phyloP scores from a whole-genome alignment of 805 yeast species.

The Clavispora carvajalis region DNA sequence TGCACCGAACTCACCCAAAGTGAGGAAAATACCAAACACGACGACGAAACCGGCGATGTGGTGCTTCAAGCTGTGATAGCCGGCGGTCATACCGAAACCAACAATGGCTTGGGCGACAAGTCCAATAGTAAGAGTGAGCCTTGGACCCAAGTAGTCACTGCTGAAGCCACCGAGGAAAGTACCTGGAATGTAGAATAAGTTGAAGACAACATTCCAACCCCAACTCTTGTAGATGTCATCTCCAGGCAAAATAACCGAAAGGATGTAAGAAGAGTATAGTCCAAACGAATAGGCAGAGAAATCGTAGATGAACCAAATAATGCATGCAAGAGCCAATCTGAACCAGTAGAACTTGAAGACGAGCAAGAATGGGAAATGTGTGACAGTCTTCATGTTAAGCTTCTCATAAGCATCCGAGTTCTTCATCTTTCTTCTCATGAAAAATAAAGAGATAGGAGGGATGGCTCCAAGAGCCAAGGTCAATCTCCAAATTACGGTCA shows the following conservation, averaged over 20 bases:
- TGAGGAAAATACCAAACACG: conserved; percentile 79
- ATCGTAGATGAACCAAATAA: conserved; percentile 90
- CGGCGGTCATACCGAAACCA: conserved; percentile 81
- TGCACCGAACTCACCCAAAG: conserved; percentile 91
- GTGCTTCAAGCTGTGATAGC: conserved; percentile 47
- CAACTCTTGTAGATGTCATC: conserved; percentile 65
- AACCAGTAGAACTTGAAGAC: conserved; percentile 81
- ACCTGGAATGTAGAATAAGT: conserved; percentile 87
- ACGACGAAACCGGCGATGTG: conserved; percentile 78
- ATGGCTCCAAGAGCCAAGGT: conserved; percentile 87
- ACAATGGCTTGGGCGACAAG: conserved; percentile 67
- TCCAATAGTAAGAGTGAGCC: conserved; percentile 69
- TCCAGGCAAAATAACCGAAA: conserved; percentile 52
- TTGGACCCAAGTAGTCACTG: conserved; percentile 90
- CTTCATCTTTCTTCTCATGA: conserved; percentile 67
- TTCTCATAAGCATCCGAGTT: conserved; percentile 71
- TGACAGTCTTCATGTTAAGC: conserved; percentile 58
- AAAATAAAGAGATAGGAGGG: conserved; percentile 74
- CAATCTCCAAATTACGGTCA: conserved; percentile 86
- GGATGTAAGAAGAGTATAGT: conserved; percentile 70
- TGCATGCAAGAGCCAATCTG: conserved; percentile 61
- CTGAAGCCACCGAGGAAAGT: conserved; percentile 78
- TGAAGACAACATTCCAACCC: conserved; percentile 90
- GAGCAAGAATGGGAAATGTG: conserved; percentile 58
- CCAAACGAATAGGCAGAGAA: conserved; percentile 86